phyloP scores from a whole-genome alignment of 106 monocot genomes.

The Narthecium ossifragum region DNA sequence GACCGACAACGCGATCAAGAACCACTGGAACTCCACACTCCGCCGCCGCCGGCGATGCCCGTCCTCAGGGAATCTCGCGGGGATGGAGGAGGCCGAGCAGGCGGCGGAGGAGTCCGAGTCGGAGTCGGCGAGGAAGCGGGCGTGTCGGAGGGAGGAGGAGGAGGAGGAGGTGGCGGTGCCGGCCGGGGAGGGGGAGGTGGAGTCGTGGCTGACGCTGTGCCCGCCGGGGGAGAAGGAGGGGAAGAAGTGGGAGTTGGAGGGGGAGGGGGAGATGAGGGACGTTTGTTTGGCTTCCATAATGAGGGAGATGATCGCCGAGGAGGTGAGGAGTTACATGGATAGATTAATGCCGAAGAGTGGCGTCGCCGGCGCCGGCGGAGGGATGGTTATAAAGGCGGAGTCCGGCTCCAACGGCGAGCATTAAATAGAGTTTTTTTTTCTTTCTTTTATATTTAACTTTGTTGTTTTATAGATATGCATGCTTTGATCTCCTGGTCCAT shows the following conservation, averaged over 20 bases:
- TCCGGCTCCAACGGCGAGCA: constrained; percentile 2
- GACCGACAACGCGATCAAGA: too few species aligned
- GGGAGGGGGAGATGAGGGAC: constrained; percentile 12
- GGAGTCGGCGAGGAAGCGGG: constrained; percentile 17
- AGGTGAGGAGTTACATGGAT: constrained; percentile 33
- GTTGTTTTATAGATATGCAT: not conserved
- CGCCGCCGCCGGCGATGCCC: constrained; percentile 13
- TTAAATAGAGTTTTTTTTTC: not conserved
- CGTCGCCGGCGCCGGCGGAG: constrained; percentile 6
- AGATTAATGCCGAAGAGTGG: not conserved
- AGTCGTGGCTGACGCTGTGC: constrained; percentile 14
- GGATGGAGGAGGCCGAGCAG: not conserved
- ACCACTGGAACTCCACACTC: constrained; percentile 57
- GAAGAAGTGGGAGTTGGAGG: too few species aligned
- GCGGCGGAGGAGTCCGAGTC: constrained; percentile 9
- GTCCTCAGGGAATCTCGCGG: not conserved
- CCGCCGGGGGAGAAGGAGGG: not conserved
- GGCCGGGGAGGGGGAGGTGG: constrained; percentile 5
- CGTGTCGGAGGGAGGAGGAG: constrained; percentile 9
- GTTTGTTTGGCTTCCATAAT: constrained; percentile 18
- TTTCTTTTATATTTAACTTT: not conserved
- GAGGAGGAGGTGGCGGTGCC: not conserved
- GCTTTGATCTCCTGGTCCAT: not conserved
- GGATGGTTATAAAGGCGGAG: not conserved
- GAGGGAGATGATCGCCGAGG: constrained; percentile 39